phyloP scores from a whole-genome alignment of 164 flowering plant genomes.

The Tetrastigma voinierianum region DNA sequence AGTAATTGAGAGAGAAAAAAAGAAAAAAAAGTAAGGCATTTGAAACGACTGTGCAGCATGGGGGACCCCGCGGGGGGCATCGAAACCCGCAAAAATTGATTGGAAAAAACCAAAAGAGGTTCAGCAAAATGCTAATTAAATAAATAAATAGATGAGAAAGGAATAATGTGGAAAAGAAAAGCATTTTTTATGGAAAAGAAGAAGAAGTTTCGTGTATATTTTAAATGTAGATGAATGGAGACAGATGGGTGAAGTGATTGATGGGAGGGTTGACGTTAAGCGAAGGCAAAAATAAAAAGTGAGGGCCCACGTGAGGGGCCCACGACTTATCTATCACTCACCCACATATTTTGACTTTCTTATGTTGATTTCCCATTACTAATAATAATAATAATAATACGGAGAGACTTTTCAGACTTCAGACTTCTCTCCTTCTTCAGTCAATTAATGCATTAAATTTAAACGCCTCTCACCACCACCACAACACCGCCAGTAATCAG shows the following conservation, averaged over 20 bases:
- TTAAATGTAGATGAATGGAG: background rate
- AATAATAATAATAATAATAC: too few species aligned
- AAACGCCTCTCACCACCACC: background rate
- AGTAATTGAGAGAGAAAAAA: too few species aligned
- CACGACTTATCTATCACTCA: constrained; percentile 17
- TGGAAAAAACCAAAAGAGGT: too few species aligned
- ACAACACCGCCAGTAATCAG: constrained; percentile 13
- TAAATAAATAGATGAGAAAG: too few species aligned
- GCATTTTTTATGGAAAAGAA: too few species aligned
- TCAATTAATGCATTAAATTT: constrained; percentile 5
- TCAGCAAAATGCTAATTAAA: too few species aligned
- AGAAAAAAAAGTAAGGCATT: too few species aligned
- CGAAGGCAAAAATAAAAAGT: constrained; percentile 25
- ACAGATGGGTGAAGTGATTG: background rate
- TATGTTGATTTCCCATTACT: constrained; percentile 3
- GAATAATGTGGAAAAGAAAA: too few species aligned
- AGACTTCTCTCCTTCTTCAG: background rate
- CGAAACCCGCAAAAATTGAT: too few species aligned
- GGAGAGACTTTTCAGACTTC: background rate
- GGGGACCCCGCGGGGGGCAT: too few species aligned
- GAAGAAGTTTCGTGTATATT: too few species aligned
- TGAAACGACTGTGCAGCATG: too few species aligned
- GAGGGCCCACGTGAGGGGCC: constrained; percentile 5
- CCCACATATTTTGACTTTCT: constrained; percentile 34
- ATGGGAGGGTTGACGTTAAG: constrained; percentile 30